phyloP scores from a whole-genome alignment of 371 early-diverging fungal species.

The Rhizopus sp. region DNA sequence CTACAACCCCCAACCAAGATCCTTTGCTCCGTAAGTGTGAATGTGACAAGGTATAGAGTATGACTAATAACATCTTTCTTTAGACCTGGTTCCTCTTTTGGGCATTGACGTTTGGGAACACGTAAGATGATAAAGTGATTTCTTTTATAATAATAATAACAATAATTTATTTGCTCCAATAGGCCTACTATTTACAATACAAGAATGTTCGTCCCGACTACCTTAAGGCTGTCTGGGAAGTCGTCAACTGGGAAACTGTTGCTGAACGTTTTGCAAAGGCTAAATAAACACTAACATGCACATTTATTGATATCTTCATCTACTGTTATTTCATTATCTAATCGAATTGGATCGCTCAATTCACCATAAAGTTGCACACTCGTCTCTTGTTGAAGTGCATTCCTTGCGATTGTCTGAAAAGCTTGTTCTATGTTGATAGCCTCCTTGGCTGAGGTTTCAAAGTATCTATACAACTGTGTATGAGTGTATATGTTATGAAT shows the following conservation, averaged over 20 bases:
- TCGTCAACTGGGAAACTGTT: slow-evolving; percentile 97
- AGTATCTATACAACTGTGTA: slow-evolving; percentile 19
- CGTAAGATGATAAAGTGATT: slow-evolving; percentile 4
- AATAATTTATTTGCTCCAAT: slow-evolving; percentile 6
- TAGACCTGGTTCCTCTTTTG: slow-evolving; percentile 80
- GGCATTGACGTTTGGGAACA: slow-evolving; percentile 99
- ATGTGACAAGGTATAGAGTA: neutral
- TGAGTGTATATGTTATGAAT: neutral
- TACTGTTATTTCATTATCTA: slow-evolving; percentile 28
- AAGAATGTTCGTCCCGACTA: slow-evolving; percentile 96
- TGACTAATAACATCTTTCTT: slow-evolving; percentile 4
- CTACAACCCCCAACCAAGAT: slow-evolving; percentile 95
- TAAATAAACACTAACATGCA: slow-evolving; percentile 30
- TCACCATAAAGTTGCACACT: slow-evolving; percentile 66
- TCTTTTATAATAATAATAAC: neutral
- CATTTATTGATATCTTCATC: slow-evolving; percentile 28
- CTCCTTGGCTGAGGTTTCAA: slow-evolving; percentile 94
- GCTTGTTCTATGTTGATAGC: slow-evolving; percentile 96
- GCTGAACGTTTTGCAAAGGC: slow-evolving; percentile 78
- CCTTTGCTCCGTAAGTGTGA: slow-evolving; percentile 57
- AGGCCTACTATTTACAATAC: slow-evolving; percentile 97
- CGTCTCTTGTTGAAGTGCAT: slow-evolving; percentile 84
- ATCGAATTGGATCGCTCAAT: slow-evolving; percentile 35
- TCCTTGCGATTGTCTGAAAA: slow-evolving; percentile 90
- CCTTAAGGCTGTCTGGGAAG: slow-evolving; percentile 93